These are phyloP conservation scores for Paecilomyces fulvus DNA, from an alignment of 2,329 filamentous ascomycete genomes.

Conservation along the genomic window DNA sequence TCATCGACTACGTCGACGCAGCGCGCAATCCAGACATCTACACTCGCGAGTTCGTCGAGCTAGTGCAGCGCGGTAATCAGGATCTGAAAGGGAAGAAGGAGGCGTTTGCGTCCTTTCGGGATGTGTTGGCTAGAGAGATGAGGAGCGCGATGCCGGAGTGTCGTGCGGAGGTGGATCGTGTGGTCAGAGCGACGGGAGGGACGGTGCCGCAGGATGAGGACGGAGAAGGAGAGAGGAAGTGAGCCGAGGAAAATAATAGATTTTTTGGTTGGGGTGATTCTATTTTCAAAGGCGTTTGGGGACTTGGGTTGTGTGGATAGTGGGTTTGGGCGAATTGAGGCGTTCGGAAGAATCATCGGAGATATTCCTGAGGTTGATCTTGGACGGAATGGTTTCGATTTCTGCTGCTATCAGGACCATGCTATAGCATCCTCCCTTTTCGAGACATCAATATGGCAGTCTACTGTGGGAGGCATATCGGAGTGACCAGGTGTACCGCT, in stretches of 20 bases:
- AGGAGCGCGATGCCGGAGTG: conserved; percentile 51
- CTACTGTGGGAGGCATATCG: not conserved
- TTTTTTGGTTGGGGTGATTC: not conserved
- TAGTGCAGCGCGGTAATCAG: conserved; percentile 55
- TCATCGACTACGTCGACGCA: conserved; percentile 55
- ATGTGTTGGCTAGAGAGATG: conserved; percentile 52
- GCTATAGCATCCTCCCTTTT: not conserved
- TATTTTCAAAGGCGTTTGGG: conserved; percentile 5
- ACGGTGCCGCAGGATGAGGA: not conserved
- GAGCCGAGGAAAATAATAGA: not conserved
- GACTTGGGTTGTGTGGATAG: not conserved
- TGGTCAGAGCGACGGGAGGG: conserved; percentile 36
- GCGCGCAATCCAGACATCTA: conserved; percentile 60
- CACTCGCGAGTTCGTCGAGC: conserved; percentile 57
- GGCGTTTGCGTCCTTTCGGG: conserved; percentile 50
- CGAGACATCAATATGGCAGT: not conserved
- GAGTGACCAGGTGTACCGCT: not conserved
- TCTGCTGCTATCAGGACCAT: not conserved
- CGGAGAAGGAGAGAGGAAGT: not conserved
- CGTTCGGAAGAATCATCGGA: not conserved
- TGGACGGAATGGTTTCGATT: not conserved
- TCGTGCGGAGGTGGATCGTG: conserved; percentile 43
- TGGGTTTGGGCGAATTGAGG: not conserved
- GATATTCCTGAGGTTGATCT: too few relatives aligned
- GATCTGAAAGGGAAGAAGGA: conserved; percentile 53